Evolutionary conservation across 208 protist genomes (phyloP), one percentile per base, ranked within the genome.

Genomic region (Crithidia mellificae): DNA sequence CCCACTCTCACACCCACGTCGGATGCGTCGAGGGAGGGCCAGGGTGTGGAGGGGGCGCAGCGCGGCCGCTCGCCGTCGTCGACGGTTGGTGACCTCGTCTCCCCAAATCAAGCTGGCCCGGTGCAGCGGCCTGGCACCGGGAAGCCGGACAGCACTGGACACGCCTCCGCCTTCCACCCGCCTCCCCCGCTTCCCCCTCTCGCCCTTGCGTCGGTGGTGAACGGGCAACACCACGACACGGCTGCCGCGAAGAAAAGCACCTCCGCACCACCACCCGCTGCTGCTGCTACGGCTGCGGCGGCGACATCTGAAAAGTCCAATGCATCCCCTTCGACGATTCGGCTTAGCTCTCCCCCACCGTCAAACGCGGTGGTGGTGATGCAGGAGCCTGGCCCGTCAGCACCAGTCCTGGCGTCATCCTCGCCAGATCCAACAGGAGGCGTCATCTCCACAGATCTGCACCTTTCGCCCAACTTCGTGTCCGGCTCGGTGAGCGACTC

Each of bases 91-190:
- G 59, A 65, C 6, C 4, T 43, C 8, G 19, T 20, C 14, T 19
- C 17, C 1, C 20, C 44, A 1, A 29, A n/a, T 1, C 59, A 53
- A 6, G 29, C 59, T 0, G 22, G 29, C 20, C 46, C 59, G 5
- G 7, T 25, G 11, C 25, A 55, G 32, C 59, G 59, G 12, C 59
- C 59, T 6, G 59, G 59, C n/a, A 65, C 59, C 7, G 59, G 59
- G 6, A 65, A 65, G 12, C 59, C 59, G 0, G 32, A 25, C 6
- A 44, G 0, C 22, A 14, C 44, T 32, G 20, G 9, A 6, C 14
- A 7, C 24, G n/a, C 44, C 15, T 46, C 41, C 41, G 15, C n/a
- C 41, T n/a, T 46, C 41, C 4, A 46, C 41, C 41, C 41, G 4
- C 41, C 41, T 15, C 41, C 41, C 4, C 17, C 17, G 4, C 17